phyloP scores from a whole-genome alignment of 768 basidiomycete species.

The Mrakia blollopis region DNA sequence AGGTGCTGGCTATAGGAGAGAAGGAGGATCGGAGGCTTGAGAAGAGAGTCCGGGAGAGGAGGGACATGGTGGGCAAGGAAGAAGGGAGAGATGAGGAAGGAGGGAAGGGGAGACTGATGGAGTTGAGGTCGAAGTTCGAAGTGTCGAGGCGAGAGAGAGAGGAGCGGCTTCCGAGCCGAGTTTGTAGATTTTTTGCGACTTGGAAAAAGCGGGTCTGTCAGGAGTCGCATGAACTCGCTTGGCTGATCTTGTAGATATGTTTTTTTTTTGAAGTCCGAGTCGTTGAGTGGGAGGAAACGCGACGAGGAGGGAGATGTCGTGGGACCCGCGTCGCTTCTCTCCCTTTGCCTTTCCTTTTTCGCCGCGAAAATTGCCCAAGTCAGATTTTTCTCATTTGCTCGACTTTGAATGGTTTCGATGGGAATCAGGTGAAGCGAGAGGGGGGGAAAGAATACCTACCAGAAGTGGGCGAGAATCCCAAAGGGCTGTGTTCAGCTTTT shows the following conservation, averaged over 20 bases:
- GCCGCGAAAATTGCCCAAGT: background rate
- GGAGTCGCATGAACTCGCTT: too few relatives aligned
- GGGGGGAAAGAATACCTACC: background rate
- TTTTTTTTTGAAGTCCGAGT: too few relatives aligned
- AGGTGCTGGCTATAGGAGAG: background rate
- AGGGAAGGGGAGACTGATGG: background rate
- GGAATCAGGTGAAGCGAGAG: background rate
- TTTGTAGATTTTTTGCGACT: too few relatives aligned
- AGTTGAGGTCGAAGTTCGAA: background rate
- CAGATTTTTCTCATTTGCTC: background rate
- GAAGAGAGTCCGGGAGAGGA: background rate
- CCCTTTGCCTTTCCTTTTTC: too few relatives aligned
- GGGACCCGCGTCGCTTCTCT: too few relatives aligned
- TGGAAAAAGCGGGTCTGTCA: too few relatives aligned
- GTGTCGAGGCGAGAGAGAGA: too few relatives aligned
- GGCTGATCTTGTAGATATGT: too few relatives aligned
- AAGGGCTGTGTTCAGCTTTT: too few relatives aligned
- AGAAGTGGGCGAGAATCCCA: background rate
- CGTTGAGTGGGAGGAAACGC: too few relatives aligned
- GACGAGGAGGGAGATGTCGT: too few relatives aligned
- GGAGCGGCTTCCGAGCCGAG: too few relatives aligned
- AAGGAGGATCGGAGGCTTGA: background rate
- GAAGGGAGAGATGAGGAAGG: background rate
- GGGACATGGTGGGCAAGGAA: background rate
- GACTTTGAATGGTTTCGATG: background rate